Base-by-base conservation (phyloP, 768 basidiomycete species). In the Amylocystis lapponica region DNA sequence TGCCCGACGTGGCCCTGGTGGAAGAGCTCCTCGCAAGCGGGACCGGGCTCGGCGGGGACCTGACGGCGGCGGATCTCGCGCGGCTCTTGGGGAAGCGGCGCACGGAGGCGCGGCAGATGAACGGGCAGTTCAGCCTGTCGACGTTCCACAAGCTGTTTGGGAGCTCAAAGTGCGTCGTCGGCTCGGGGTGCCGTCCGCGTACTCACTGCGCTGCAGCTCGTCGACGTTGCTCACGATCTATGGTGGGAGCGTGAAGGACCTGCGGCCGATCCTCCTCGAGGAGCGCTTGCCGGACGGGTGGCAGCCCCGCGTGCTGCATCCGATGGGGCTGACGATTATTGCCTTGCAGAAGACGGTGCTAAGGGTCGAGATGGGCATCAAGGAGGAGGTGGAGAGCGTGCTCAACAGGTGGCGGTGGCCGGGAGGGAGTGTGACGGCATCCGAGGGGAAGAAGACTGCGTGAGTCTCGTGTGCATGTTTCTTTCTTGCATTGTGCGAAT, bases 281-380 rank as follows among this genome's bases (percentile, higher is more conserved):
- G 86, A 90, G 50, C 74, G 84, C 13, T 55, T 90, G 25, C 79
- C 81, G 1, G 70, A 81, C 0, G 78, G 78, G 17, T 89, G 84
- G 83, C 83, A 87, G 55, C 70, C 85, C 0, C 64, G 72, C 12
- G 59, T 78, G 23, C 67, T 72, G n/a, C 62, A 69, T 27, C 74
- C 64, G 0, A 64, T 70, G 41, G 86, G 86, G 0, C 59, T 87
- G 26, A 86, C 85, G 0, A 61, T 88, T 6, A 35, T 63, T 11
- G 56, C 58, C 8, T 76, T 85, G 65, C 83, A 87, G 54, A 45
- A 10, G 20, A 62, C 61, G 1, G 57, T 54, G 5, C n/a, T 57
- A 22, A 43, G 38, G 5, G 54, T 66, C 21, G 65, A 64, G 48
- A 47, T 64, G 5, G 58, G 57, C 19, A 57, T 63, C 43, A 44